These are phyloP conservation scores for Colletotrichum tofieldiae DNA, from an alignment of 2,329 filamentous ascomycete genomes.

Conservation along the genomic window DNA sequence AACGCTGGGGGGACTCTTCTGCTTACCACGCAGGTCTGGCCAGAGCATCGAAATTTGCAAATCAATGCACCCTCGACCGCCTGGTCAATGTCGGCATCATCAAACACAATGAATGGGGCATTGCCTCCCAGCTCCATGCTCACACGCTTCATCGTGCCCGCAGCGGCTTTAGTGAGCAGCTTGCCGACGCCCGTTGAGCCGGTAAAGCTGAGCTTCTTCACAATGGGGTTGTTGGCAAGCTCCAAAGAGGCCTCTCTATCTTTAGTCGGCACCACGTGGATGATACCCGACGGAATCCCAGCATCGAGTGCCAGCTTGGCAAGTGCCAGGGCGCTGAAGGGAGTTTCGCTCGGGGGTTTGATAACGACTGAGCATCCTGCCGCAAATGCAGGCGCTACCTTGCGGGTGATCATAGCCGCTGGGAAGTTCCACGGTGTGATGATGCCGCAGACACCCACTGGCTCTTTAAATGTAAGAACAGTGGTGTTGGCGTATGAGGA, in stretches of 20 bases:
- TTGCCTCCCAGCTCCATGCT: slow-evolving; percentile 83
- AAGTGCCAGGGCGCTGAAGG: slow-evolving; percentile 77
- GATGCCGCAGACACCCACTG: slow-evolving; percentile 77
- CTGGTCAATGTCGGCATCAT: slow-evolving; percentile 78
- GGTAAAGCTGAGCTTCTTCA: slow-evolving; percentile 83
- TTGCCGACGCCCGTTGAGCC: slow-evolving; percentile 67
- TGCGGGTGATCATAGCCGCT: slow-evolving; percentile 64
- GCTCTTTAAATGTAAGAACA: slow-evolving; percentile 76
- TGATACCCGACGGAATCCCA: slow-evolving; percentile 37
- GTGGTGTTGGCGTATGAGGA: slow-evolving; percentile 68
- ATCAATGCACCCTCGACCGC: slow-evolving; percentile 77
- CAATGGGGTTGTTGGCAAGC: slow-evolving; percentile 52
- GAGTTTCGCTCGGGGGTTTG: slow-evolving; percentile 81
- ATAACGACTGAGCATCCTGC: slow-evolving; percentile 80
- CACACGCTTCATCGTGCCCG: slow-evolving; percentile 79
- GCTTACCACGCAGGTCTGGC: slow-evolving; percentile 76
- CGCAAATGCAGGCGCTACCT: slow-evolving; percentile 69
- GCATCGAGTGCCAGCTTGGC: slow-evolving; percentile 68
- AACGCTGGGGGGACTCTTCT: too few species aligned
- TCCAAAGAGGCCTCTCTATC: slow-evolving; percentile 42
- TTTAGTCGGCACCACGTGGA: slow-evolving; percentile 56
- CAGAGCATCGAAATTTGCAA: slow-evolving; percentile 81
- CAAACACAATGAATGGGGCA: slow-evolving; percentile 83
- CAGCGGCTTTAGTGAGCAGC: slow-evolving; percentile 65
- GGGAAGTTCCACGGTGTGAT: slow-evolving; percentile 80